Base-by-base conservation (phyloP, 306 rosid genomes). In the Phaseolus lunatus region DNA sequence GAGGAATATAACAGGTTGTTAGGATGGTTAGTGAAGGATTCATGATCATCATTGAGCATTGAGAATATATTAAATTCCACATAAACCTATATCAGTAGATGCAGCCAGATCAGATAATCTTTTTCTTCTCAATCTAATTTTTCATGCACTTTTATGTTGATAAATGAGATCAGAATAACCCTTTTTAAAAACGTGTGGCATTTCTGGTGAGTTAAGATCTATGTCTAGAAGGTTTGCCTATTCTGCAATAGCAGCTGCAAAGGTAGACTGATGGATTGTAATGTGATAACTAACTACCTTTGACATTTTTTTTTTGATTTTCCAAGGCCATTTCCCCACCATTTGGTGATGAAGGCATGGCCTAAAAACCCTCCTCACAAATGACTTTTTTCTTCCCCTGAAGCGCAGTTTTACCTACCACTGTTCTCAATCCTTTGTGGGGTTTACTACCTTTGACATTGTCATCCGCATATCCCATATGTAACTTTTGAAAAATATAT, bases 271-370 rank as follows among this genome's bases (percentile, higher is more conserved):
- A 39, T 19, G 41, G n/a, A 44, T 31, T 81, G 48, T 69, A 74
- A 77, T 62, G 41, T 47, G 73, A 18, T 82, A 69, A 83, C 83
- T 82, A 69, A 83, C 83, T 16, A 67, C 35, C 35, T 65, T 75
- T 78, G 56, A 73, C 67, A 22, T 71, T 26, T 47, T 74, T 7
- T 24, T 62, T 16, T 9, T 41, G 74, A 29, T 57, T 72, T 49
- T 20, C 44, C 22, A 67, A 22, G 19, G 72, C 5, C 39, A 37
- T 41, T 18, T 18, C 22, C 41, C 7, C 70, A 8, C 10, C 63
- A 27, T 43, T 41, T 39, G 24, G 35, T 14, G 37, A 63, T 10
- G 50, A 65, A 39, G 48, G 5, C 48, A 65, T 37, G 4, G 7
- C 52, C 41, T 65, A 65, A 65, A 65, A 65, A 65, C 43, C 71